A percentile compares a stretch with the other conserved stretches of the same genome.
Evolutionary conservation across 2,329 filamentous ascomycete genomes (phyloP).

Genomic region (Fusarium nodosum): DNA sequence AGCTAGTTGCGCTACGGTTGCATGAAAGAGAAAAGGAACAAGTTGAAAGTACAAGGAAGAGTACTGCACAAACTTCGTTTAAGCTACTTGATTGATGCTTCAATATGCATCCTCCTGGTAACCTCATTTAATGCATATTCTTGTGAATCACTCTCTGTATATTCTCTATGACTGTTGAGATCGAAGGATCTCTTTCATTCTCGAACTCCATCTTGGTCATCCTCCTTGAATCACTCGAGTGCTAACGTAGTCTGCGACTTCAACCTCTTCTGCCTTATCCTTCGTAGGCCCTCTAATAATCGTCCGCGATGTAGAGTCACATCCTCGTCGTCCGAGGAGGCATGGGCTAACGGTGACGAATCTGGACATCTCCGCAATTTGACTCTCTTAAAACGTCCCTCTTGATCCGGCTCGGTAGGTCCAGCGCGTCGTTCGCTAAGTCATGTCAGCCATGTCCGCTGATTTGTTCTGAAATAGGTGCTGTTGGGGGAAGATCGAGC

Average conservation of each 20-base stretch:
- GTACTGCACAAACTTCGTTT: neutral
- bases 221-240: neutral
- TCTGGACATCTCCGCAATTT: neutral
- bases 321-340: neutral
- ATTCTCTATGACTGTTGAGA: neutral
- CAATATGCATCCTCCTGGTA: neutral
- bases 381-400: neutral
- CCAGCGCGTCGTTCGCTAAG: neutral
- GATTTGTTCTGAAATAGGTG: neutral
- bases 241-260: neutral
- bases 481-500: too few species aligned
- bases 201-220: neutral
- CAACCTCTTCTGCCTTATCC: neutral
- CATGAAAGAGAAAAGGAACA: neutral
- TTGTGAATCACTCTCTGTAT: neutral
- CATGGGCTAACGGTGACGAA: neutral
- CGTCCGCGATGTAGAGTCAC: neutral
- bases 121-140: conserved; percentile 2
- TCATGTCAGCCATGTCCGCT: neutral
- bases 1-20: neutral
- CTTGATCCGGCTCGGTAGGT: neutral
- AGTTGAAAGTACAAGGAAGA: neutral
- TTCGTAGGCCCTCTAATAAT: neutral
- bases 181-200: neutral
- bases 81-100: neutral